A percentile compares a stretch with the other conserved stretches of the same genome.
phyloP scores from a whole-genome alignment of 176 grass and related monocot genomes.

The Sorghum bicolor region Sorghum_bicolor_NCBIv3 NC_012872.2:1254001-1254500 shows the following conservation, averaged over 20 bases:
- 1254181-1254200: not conserved
- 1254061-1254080: not conserved
- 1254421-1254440: not conserved
- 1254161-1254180: not conserved
- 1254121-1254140: not conserved
- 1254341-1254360: conserved; percentile 6
- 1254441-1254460: not conserved
- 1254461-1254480: conserved; percentile 11
- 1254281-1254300: conserved; percentile 93
- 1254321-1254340: conserved; percentile 73
- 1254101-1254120: not conserved
- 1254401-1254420: not conserved
- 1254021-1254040: not conserved
- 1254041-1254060: not conserved
- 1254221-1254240: not conserved
- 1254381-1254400: not conserved
- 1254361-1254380: not conserved
- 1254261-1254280: conserved; percentile 29
- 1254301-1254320: conserved; percentile 91
- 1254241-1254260: not conserved
- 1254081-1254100: not conserved
- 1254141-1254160: not conserved
- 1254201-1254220: not conserved
- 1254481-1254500: not conserved
- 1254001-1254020: not conserved